Percentiles rank a stretch among this genome's conserved stretches.
phyloP scores from a whole-genome alignment of 2,329 filamentous ascomycete species.

The Nemania serpens region DNA sequence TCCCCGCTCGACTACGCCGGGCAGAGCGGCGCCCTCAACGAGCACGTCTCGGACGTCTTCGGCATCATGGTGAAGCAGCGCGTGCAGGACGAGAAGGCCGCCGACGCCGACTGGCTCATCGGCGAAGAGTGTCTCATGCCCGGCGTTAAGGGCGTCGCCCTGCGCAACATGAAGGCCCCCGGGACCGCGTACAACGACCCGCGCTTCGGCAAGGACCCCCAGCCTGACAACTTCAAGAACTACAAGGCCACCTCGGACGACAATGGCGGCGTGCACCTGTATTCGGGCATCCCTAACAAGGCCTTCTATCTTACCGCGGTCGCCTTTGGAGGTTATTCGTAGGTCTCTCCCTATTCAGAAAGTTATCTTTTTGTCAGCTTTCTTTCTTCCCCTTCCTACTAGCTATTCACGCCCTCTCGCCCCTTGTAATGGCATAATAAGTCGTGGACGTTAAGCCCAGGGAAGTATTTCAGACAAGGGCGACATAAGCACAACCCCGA shows the following conservation, averaged over 20 bases:
- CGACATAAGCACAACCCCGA: no score
- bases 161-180: constrained; percentile 59
- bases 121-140: constrained; percentile 58
- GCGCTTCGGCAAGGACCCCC: constrained; percentile 58
- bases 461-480: no score
- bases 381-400: no score
- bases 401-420: no score
- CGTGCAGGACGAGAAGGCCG: constrained; percentile 50
- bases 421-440: no score
- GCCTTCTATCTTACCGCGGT: constrained; percentile 57
- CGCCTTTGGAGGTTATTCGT: constrained; percentile 53
- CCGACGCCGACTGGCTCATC: constrained; percentile 58
- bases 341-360: constrained; percentile 30
- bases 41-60: constrained; percentile 61
- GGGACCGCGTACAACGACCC: constrained; percentile 59
- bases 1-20: constrained; percentile 55
- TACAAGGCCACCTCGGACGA: constrained; percentile 50
- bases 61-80: constrained; percentile 63
- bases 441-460: no score
- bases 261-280: constrained; percentile 59
- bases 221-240: constrained; percentile 53
- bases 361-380: no score
- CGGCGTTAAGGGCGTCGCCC: constrained; percentile 54
- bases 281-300: constrained; percentile 62
- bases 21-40: constrained; percentile 60